Conservation (phyloP, 192 early-diverging fungal genomes). For the Thamnidium elegans region DNA sequence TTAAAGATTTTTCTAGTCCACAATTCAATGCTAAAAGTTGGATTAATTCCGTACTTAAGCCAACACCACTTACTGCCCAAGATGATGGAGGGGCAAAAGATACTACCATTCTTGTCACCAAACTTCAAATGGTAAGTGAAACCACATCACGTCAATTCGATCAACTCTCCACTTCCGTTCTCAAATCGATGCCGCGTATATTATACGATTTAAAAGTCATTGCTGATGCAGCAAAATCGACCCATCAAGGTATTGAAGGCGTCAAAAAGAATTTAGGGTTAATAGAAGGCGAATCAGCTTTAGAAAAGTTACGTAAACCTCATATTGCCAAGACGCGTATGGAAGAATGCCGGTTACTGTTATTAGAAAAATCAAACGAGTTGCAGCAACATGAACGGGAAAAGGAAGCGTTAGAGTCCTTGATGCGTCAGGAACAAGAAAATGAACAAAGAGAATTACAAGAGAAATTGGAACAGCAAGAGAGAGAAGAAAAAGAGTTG, state of each 20-base stretch:
- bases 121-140: conserved; percentile 56
- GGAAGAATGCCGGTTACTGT: conserved; percentile 54
- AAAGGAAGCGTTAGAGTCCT: too few relatives aligned
- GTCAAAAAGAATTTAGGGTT: conserved; percentile 41
- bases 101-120: conserved; percentile 51
- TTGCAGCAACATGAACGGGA: too few relatives aligned
- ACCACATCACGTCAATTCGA: conserved; percentile 55
- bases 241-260: conserved; percentile 43
- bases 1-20: conserved; percentile 14
- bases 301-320: conserved; percentile 59
- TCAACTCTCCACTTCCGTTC: conserved; percentile 51
- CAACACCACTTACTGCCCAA: conserved; percentile 11
- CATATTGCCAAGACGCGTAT: conserved; percentile 68
- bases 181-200: conserved; percentile 58
- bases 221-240: conserved; percentile 45
- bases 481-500: too few relatives aligned
- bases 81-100: conserved; percentile 36
- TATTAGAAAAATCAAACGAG: conserved; percentile 21
- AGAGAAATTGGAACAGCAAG: too few relatives aligned
- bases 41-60: conserved; percentile 57
- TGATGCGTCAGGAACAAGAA: too few relatives aligned
- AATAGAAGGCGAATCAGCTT: conserved; percentile 41
- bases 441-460: too few relatives aligned
- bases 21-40: conserved; percentile 66
- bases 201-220: conserved; percentile 62